Conservation (phyloP, 345 rosid genomes). For the Populus simonii region DNA sequence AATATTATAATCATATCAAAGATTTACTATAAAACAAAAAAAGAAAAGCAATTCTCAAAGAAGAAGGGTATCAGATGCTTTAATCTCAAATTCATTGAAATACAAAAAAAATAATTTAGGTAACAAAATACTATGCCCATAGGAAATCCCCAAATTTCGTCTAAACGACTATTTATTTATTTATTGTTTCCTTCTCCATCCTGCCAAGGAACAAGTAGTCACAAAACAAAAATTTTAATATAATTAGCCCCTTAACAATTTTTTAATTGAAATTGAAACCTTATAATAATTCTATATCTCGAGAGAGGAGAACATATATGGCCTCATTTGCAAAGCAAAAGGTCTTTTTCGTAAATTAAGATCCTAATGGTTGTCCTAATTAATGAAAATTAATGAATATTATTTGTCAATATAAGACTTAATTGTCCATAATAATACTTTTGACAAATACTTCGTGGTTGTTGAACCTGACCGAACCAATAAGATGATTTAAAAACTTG, state of each 20-base stretch:
- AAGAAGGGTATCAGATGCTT: too few relatives aligned
- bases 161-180: background rate
- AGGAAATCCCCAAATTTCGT: background rate
- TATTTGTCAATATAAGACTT: too few relatives aligned
- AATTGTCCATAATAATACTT: too few relatives aligned
- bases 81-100: too few relatives aligned
- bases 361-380: too few relatives aligned
- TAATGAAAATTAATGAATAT: too few relatives aligned
- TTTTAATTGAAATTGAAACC: background rate
- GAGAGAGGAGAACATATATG: too few relatives aligned
- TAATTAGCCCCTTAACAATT: background rate
- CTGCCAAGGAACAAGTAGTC: background rate
- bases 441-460: too few relatives aligned
- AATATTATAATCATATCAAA: background rate
- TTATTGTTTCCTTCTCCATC: background rate
- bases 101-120: background rate
- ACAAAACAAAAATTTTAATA: background rate
- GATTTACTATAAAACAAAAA: background rate
- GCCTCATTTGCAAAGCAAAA: too few relatives aligned
- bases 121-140: background rate
- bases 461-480: too few relatives aligned
- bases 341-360: background rate
- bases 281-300: background rate
- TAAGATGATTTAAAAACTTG: too few relatives aligned
- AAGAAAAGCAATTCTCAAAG: background rate